These are phyloP conservation scores for Nelumbo lutea DNA, from an alignment of 164 flowering plant genomes.

Conservation along the genomic window DNA sequence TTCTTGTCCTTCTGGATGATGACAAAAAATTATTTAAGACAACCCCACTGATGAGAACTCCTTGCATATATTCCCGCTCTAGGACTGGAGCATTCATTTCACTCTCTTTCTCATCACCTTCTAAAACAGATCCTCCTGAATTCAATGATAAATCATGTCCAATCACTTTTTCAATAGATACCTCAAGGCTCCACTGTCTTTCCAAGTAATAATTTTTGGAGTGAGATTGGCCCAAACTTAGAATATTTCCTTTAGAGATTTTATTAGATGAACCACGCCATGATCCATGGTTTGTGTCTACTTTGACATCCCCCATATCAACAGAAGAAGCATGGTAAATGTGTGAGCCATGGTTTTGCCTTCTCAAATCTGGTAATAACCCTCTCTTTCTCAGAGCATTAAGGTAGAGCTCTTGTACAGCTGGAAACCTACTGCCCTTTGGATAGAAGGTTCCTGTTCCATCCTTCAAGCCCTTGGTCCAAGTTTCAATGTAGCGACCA, in stretches of 20 bases:
- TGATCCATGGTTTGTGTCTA: constrained; percentile 37
- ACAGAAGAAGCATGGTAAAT: constrained; percentile 61
- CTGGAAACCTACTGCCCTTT: constrained; percentile 61
- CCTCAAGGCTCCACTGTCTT: constrained; percentile 97
- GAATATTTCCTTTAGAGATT: constrained; percentile 48
- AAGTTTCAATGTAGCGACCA: constrained; percentile 89
- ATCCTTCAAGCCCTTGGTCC: constrained; percentile 92
- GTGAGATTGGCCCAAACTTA: constrained; percentile 56
- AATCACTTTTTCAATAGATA: constrained; percentile 76
- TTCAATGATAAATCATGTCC: constrained; percentile 52
- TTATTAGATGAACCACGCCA: constrained; percentile 47
- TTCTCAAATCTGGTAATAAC: constrained; percentile 69
- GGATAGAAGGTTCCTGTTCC: constrained; percentile 97
- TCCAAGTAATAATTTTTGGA: constrained; percentile 58
- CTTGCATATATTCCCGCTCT: constrained; percentile 96
- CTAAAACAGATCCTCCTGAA: constrained; percentile 40
- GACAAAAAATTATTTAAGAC: constrained; percentile 59
- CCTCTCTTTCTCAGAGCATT: constrained; percentile 81
- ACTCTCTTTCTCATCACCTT: constrained; percentile 36
- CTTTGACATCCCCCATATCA: constrained; percentile 57
- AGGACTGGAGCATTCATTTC: constrained; percentile 51
- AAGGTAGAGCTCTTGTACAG: constrained; percentile 64
- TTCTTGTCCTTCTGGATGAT: constrained; percentile 59
- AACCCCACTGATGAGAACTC: constrained; percentile 87
- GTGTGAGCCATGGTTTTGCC: constrained; percentile 45